Percentiles rank a stretch among this genome's conserved stretches.
Evolutionary conservation across 2,329 filamentous ascomycete species (phyloP).

Genomic region (Tolypocladium tundrense): DNA sequence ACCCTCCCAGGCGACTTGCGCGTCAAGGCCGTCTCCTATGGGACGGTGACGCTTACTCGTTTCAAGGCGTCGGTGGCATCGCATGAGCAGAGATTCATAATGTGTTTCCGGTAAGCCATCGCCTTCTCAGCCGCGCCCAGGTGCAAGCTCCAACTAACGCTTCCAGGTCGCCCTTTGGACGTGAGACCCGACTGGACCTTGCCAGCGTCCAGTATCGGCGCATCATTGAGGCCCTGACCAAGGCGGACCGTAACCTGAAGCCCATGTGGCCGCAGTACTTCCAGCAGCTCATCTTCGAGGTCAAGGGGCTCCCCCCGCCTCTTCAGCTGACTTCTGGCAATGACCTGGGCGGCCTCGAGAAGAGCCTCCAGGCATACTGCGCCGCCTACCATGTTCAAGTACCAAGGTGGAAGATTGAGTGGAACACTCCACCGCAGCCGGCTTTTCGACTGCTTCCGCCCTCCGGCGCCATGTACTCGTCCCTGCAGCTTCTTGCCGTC

Average conservation of each 20-base stretch:
- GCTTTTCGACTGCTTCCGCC: conserved; percentile 42
- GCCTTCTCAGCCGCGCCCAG: not conserved
- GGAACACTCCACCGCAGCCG: conserved; percentile 31
- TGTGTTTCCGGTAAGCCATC: conserved; percentile 39
- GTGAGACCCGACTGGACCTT: conserved; percentile 36
- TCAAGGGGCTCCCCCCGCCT: conserved; percentile 40
- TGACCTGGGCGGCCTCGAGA: conserved; percentile 42
- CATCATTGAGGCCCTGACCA: conserved; percentile 43
- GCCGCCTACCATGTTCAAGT: conserved; percentile 38
- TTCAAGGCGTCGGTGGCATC: conserved; percentile 39
- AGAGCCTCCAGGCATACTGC: conserved; percentile 45
- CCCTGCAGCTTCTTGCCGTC: conserved; percentile 44
- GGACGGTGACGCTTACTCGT: conserved; percentile 40
- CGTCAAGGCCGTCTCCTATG: conserved; percentile 38
- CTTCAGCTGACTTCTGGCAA: conserved; percentile 44
- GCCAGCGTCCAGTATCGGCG: conserved; percentile 44
- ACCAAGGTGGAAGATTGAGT: conserved; percentile 41
- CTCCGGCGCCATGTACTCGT: conserved; percentile 29
- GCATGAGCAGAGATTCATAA: conserved; percentile 45
- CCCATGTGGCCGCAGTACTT: conserved; percentile 48
- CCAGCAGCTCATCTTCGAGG: conserved; percentile 41
- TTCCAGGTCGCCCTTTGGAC: conserved; percentile 29
- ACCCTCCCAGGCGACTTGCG: conserved; percentile 35
- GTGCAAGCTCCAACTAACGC: not conserved
- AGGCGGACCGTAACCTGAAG: conserved; percentile 44